Evolutionary conservation across 2,329 filamentous ascomycete genomes (phyloP).

Genomic region (Penicillium sclerotigenum): DNA sequence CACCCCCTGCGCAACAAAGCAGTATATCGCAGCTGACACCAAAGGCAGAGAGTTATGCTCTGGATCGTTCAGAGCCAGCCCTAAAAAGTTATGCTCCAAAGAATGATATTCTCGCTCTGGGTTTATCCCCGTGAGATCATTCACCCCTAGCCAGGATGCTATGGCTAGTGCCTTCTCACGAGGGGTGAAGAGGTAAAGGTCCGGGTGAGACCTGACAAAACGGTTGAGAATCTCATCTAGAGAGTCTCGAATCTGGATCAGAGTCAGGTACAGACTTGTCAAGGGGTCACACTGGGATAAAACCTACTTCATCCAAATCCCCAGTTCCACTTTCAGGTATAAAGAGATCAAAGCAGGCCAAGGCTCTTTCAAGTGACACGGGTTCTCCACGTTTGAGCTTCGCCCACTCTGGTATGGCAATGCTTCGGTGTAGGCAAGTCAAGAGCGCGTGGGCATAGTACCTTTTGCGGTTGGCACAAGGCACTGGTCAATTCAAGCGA

Average conservation of each 20-base stretch:
- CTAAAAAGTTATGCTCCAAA: conserved; percentile 83
- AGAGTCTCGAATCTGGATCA: conserved; percentile 56
- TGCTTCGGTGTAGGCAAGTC: conserved; percentile 73
- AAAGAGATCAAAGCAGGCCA: conserved; percentile 88
- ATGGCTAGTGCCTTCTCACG: conserved; percentile 66
- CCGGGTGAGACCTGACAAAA: conserved; percentile 54
- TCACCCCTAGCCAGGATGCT: conserved; percentile 64
- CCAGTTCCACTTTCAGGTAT: conserved; percentile 68
- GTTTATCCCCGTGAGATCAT: conserved; percentile 69
- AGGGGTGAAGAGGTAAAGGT: conserved; percentile 57
- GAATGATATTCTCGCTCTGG: conserved; percentile 69
- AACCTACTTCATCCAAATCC: conserved; percentile 68
- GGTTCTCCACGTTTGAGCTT: conserved; percentile 52
- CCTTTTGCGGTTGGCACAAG: conserved; percentile 41
- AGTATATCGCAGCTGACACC: conserved; percentile 84
- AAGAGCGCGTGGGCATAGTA: conserved; percentile 74
- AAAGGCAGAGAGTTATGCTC: conserved; percentile 79
- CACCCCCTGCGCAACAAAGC: conserved; percentile 69
- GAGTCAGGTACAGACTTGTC: conserved; percentile 10
- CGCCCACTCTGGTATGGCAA: conserved; percentile 75
- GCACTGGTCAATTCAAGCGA: conserved; percentile 6
- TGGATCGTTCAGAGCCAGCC: conserved; percentile 69
- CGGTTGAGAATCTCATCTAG: conserved; percentile 62
- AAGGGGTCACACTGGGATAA: not conserved
- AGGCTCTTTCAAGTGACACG: conserved; percentile 65